Evolutionary conservation across 257 asterid species (phyloP).

Genomic region (Capsicum baccatum): DNA sequence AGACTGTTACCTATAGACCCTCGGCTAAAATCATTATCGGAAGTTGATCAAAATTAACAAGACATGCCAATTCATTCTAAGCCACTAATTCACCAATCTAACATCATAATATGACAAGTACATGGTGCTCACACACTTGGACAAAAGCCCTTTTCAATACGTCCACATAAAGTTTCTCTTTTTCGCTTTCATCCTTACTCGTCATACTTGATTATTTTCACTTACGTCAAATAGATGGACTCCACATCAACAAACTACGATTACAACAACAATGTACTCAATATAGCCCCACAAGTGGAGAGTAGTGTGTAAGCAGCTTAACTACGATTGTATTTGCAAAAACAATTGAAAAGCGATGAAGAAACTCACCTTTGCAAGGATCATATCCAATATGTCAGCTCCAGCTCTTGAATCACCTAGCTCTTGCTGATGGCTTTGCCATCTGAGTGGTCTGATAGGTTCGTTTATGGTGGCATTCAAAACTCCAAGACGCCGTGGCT

Average conservation of each 20-base stretch:
- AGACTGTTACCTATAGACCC: no score
- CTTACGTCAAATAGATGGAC: background rate
- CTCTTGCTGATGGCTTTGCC: constrained; percentile 92
- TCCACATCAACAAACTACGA: background rate
- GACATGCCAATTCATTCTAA: background rate
- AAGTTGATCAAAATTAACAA: background rate
- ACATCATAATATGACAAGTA: background rate
- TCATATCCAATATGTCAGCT: constrained; percentile 79
- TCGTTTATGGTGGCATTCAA: constrained; percentile 54
- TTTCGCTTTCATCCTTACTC: background rate
- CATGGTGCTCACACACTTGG: background rate
- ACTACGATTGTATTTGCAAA: no score
- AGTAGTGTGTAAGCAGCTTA: no score
- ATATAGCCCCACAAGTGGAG: no score
- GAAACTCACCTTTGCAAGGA: constrained; percentile 65
- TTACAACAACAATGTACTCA: no score
- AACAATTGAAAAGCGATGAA: background rate
- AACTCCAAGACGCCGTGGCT: constrained; percentile 80
- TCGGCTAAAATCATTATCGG: no score
- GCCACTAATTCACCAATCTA: background rate
- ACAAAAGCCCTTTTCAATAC: background rate
- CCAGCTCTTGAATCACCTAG: constrained; percentile 80
- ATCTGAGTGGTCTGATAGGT: constrained; percentile 59
- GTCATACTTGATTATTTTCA: background rate
- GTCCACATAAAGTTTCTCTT: background rate